Evolutionary conservation across 2,329 filamentous ascomycete genomes (phyloP).

Genomic region (Xylaria sp.): DNA sequence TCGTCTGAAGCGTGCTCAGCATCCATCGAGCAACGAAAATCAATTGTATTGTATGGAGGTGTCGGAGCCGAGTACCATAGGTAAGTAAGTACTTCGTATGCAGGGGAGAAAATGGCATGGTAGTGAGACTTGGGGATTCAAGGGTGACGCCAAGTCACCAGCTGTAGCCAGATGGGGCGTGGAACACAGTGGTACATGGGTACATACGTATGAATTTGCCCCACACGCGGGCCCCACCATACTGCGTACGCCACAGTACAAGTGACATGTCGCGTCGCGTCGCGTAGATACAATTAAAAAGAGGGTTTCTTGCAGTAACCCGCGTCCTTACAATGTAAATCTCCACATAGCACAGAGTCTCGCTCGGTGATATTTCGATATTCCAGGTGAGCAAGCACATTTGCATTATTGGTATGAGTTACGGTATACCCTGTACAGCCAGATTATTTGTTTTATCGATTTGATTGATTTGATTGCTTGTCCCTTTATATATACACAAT

Average conservation of each 20-base stretch:
- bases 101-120: not conserved
- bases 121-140: not conserved
- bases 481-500: constrained; percentile 22
- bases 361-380: not conserved
- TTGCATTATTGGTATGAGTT: constrained; percentile 16
- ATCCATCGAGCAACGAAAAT: constrained; percentile 46
- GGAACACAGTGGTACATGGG: too few relatives aligned
- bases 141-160: not conserved
- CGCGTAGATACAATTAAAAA: not conserved
- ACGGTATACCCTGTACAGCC: constrained; percentile 20
- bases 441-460: constrained; percentile 10
- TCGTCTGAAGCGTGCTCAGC: constrained; percentile 45
- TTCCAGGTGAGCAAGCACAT: not conserved
- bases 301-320: constrained; percentile 1
- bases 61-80: constrained; percentile 1
- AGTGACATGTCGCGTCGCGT: constrained; percentile 21
- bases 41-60: not conserved
- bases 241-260: not conserved
- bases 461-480: constrained; percentile 22
- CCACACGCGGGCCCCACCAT: constrained; percentile 1
- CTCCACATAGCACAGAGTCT: constrained; percentile 2
- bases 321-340: constrained; percentile 10
- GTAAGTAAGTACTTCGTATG: not conserved
- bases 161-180: not conserved
- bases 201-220: not conserved